Conservation (phyloP, 345 rosid genomes). For the Brassica carinata region DNA sequence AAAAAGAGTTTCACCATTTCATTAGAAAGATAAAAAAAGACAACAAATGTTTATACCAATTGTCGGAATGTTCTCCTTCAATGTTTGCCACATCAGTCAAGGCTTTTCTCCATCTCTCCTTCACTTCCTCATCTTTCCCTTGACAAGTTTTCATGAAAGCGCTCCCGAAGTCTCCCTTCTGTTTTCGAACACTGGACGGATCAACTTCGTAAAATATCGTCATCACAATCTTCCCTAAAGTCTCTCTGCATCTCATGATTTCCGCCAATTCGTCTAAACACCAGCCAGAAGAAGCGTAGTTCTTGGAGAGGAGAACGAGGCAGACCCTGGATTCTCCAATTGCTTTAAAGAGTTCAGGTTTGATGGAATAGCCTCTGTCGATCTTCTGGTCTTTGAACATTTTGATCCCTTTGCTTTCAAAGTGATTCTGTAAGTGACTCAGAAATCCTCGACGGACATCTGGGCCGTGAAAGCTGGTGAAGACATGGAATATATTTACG, state of each 20-base stretch:
- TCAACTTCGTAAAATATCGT: no score
- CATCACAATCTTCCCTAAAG: not conserved
- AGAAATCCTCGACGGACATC: constrained; percentile 8
- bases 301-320: not conserved
- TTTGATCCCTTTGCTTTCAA: not conserved
- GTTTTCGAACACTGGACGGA: constrained; percentile 14
- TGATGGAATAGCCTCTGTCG: not conserved
- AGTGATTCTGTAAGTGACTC: not conserved
- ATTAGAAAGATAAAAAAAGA: no score
- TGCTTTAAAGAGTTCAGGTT: not conserved
- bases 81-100: not conserved
- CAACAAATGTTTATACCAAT: not conserved
- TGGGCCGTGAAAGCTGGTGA: not conserved
- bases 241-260: not conserved
- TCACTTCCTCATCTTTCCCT: not conserved
- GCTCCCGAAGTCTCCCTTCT: not conserved
- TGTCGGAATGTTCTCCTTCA: not conserved
- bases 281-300: constrained; percentile 10
- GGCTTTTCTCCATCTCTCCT: not conserved
- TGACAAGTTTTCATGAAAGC: not conserved
- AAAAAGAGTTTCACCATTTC: no score
- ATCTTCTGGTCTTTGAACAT: not conserved
- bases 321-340: not conserved
- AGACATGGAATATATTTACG: not conserved
- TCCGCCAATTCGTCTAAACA: constrained; percentile 12